Conservation (phyloP, 495 filamentous ascomycete species). For the Aspergillus conjunctus region DNA sequence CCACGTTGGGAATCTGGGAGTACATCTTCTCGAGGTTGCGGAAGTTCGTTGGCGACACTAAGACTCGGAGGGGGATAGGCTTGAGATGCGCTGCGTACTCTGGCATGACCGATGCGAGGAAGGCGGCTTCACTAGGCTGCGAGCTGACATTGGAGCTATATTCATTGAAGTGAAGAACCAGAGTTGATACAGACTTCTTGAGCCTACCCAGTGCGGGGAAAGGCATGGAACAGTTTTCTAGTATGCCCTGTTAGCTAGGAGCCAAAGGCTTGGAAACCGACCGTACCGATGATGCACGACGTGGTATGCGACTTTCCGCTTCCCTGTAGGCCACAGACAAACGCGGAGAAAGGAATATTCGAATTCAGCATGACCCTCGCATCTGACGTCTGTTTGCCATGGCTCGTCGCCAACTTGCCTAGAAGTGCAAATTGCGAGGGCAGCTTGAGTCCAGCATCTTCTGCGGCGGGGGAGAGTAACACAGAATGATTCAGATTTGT, state of each 20-base stretch:
- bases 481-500: slow-evolving; percentile 21
- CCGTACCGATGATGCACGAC: slow-evolving; percentile 67
- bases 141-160: slow-evolving; percentile 57
- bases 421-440: slow-evolving; percentile 29
- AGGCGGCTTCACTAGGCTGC: slow-evolving; percentile 67
- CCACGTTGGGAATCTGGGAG: slow-evolving; percentile 42
- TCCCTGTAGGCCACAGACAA: slow-evolving; percentile 78
- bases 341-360: slow-evolving; percentile 71
- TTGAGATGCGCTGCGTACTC: slow-evolving; percentile 22
- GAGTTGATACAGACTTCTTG: slow-evolving; percentile 58
- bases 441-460: slow-evolving; percentile 20
- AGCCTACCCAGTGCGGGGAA: slow-evolving; percentile 39
- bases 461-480: slow-evolving; percentile 21
- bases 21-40: slow-evolving; percentile 46
- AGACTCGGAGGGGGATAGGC: slow-evolving; percentile 52
- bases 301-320: slow-evolving; percentile 77
- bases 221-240: slow-evolving; percentile 58
- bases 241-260: slow-evolving; percentile 28
- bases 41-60: slow-evolving; percentile 66
- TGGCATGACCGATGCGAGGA: slow-evolving; percentile 52
- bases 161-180: slow-evolving; percentile 71
- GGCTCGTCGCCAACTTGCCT: slow-evolving; percentile 18
- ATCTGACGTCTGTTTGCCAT: slow-evolving; percentile 6
- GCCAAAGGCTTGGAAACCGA: slow-evolving; percentile 24
- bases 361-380: slow-evolving; percentile 46